Conservation (phyloP, 306 rosid species). For the peach (Prunus persica) region DNA sequence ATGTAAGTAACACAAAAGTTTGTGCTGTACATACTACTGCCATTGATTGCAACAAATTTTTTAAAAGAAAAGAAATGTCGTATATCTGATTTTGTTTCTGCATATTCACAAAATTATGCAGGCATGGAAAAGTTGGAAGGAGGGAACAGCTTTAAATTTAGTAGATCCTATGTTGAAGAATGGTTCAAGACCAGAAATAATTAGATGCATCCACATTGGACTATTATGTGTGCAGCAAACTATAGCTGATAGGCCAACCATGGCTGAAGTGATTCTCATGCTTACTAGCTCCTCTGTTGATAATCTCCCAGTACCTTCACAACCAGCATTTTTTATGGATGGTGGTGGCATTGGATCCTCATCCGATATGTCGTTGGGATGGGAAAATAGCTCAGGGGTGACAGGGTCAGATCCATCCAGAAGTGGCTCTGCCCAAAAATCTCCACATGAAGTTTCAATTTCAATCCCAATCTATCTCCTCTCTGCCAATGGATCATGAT, state of each 20-base stretch:
- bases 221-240: slow-evolving; percentile 13
- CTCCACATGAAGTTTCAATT: background rate
- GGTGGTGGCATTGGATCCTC: background rate
- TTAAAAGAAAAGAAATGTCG: background rate
- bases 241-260: slow-evolving; percentile 7
- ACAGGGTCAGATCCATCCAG: background rate
- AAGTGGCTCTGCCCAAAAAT: background rate
- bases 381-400: background rate
- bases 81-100: background rate
- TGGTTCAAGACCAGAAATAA: background rate
- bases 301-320: slow-evolving; percentile 2
- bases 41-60: background rate
- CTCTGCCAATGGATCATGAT: no score
- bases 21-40: background rate
- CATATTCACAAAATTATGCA: background rate
- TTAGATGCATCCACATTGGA: slow-evolving; percentile 10
- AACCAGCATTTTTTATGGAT: slow-evolving; percentile 1
- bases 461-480: background rate
- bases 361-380: background rate
- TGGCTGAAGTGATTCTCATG: slow-evolving; percentile 8
- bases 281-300: background rate
- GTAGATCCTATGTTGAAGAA: background rate
- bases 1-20: background rate
- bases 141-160: background rate
- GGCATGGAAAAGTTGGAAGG: slow-evolving; percentile 14